These are phyloP conservation scores for Mixia osmundae DNA, from an alignment of 1,284 basidiomycete species.

Conservation along the genomic window DNA sequence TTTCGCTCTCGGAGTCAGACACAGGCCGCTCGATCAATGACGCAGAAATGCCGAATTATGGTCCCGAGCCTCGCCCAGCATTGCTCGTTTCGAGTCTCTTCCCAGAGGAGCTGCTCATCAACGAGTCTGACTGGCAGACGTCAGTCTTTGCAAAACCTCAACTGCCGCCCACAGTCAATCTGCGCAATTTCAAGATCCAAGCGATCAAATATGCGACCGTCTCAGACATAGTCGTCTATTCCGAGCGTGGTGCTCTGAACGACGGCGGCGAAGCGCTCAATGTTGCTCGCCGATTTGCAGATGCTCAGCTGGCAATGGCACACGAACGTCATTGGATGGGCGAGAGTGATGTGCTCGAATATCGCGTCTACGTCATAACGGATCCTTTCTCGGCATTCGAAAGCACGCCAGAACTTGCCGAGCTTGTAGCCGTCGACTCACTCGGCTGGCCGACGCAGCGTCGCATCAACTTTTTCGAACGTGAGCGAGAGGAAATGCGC, in stretches of 20 bases:
- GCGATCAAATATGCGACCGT: slow-evolving; percentile 58
- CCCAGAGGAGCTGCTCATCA: slow-evolving; percentile 7
- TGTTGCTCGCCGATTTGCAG: slow-evolving; percentile 35
- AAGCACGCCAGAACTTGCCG: too few species aligned
- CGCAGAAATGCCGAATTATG: neutral
- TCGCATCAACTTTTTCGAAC: slow-evolving; percentile 28
- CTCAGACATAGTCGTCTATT: slow-evolving; percentile 71
- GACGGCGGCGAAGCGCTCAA: slow-evolving; percentile 26
- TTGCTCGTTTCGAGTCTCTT: slow-evolving; percentile 5
- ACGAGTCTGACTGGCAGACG: neutral
- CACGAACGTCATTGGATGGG: slow-evolving; percentile 25
- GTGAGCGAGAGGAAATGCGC: slow-evolving; percentile 70
- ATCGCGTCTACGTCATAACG: slow-evolving; percentile 66
- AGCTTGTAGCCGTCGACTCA: slow-evolving; percentile 30
- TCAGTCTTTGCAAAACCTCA: slow-evolving; percentile 1
- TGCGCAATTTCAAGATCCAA: slow-evolving; percentile 21
- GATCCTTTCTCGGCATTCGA: slow-evolving; percentile 33
- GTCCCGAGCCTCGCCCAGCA: slow-evolving; percentile 7
- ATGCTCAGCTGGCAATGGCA: slow-evolving; percentile 34
- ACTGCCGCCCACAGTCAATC: slow-evolving; percentile 11
- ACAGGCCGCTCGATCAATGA: too few species aligned
- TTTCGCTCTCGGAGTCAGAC: neutral
- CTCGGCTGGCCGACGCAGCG: slow-evolving; percentile 24
- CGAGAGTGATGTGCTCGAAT: slow-evolving; percentile 31
- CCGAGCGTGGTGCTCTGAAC: slow-evolving; percentile 32